Evolutionary conservation across 352 stramenopile species (phyloP).

Genomic region (Phytophthora sojae): DNA sequence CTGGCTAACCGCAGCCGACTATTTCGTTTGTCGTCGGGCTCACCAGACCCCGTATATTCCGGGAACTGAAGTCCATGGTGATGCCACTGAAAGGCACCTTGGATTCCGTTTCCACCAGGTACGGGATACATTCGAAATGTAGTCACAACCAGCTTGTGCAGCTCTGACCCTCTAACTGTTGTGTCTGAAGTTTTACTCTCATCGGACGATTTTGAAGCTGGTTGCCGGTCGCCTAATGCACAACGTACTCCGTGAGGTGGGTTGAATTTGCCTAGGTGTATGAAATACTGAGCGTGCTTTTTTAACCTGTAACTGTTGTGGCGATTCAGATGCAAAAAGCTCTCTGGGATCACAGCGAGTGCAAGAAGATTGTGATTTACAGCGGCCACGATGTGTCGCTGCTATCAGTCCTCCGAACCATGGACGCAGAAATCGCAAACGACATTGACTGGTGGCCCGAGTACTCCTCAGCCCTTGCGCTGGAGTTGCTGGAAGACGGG

Average conservation of each 20-base stretch:
- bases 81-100: slow-evolving; percentile 59
- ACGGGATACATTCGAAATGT: slow-evolving; percentile 1
- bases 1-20: slow-evolving; percentile 61
- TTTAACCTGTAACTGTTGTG: not conserved
- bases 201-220: slow-evolving; percentile 69
- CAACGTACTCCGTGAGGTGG: slow-evolving; percentile 59
- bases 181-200: slow-evolving; percentile 72
- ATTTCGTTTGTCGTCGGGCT: slow-evolving; percentile 42
- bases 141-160: not conserved
- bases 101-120: slow-evolving; percentile 82
- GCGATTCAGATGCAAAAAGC: slow-evolving; percentile 51
- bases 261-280: not conserved
- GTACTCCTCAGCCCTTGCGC: slow-evolving; percentile 69
- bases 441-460: slow-evolving; percentile 71
- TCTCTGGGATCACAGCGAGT: slow-evolving; percentile 38
- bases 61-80: slow-evolving; percentile 53
- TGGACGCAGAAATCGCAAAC: slow-evolving; percentile 55
- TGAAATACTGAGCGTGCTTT: not conserved
- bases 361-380: slow-evolving; percentile 77
- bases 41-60: slow-evolving; percentile 61
- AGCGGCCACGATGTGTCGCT: slow-evolving; percentile 86
- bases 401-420: slow-evolving; percentile 75
- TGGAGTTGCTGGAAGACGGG: slow-evolving; percentile 78
- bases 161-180: slow-evolving; percentile 2
- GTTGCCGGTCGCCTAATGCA: slow-evolving; percentile 71